Base-by-base conservation (phyloP, 2,329 filamentous ascomycete genomes). In the Aspergillus ruber region DNA sequence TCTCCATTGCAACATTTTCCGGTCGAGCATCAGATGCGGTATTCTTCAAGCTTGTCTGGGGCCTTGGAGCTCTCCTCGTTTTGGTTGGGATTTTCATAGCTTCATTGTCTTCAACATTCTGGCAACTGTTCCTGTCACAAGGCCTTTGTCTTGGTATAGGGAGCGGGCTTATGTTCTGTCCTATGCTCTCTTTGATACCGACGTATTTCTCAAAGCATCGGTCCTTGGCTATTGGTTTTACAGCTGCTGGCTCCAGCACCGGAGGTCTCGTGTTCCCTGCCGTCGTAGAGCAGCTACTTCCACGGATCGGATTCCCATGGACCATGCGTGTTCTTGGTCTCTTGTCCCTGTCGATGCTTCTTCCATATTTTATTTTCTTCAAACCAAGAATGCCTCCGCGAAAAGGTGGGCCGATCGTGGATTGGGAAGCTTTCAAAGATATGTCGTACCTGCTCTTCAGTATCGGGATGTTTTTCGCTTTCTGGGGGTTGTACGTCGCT, bases 201-300 rank as follows among this genome's bases (percentile, higher is more conserved):
- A 82, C 80, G 0, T 85, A 84, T 46, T 87, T 86, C 54, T 70
- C 70, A 6, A 75, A 64, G n/a, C 77, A 77, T n/a, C 73, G 78
- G 4, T 75, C 75, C 0, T 67, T 85, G 2, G 83, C 83, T 1
- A 71, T 86, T 15, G 80, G 80, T 0, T 71, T 83, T 5, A 74
- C 74, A 8, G 79, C 81, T 0, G 77, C 76, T 0, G 85, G 84
- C 1, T 80, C 79, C 21, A 76, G 75, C 0, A 78, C 78, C 0
- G 84, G 84, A 1, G 83, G 83, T 0, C 67, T 85, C 20, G 71
- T 86, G 2, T 87, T 83, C 57, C 83, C 83, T 0, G 70, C 79
- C 1, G 72, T 81, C n/a, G 71, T 78, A 0, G 70, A 74, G 56
- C 75, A 80, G 46, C 64, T 85, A 9, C 65, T 84, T 1, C 79